These are phyloP conservation scores for Daphne laureola DNA, from an alignment of 441 rosid genomes.

Conservation along the genomic window DNA sequence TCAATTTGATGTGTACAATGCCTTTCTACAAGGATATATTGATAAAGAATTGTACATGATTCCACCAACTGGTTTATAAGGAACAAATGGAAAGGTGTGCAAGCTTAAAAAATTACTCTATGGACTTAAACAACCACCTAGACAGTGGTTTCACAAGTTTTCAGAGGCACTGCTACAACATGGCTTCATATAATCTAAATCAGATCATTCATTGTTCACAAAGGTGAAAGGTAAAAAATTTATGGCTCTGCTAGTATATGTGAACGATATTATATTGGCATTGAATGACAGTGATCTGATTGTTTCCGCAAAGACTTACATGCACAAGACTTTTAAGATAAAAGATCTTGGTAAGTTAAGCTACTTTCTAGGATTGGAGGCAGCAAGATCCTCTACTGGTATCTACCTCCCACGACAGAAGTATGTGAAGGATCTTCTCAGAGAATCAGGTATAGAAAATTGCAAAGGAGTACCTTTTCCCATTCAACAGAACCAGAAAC, in stretches of 20 bases:
- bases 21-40: not conserved
- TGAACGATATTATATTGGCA: conserved; percentile 1
- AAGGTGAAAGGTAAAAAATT: not conserved
- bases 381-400: not conserved
- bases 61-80: too few species aligned
- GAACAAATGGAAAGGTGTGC: not conserved
- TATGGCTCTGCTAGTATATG: not conserved
- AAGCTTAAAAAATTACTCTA: not conserved
- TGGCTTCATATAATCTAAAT: not conserved
- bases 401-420: not conserved
- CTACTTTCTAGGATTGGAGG: not conserved
- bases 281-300: not conserved
- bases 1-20: conserved; percentile 10
- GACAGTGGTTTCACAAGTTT: too few species aligned
- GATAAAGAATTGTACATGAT: too few species aligned
- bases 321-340: not conserved
- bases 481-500: not conserved
- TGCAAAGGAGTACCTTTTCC: too few species aligned
- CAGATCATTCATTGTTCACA: conserved; percentile 3
- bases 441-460: not conserved
- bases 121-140: not conserved
- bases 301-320: not conserved
- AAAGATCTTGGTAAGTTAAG: too few species aligned
- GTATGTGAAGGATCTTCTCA: not conserved
- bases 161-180: not conserved